A percentile compares a stretch with the other conserved stretches of the same genome.
Conservation (phyloP, 805 yeast species). For the Suhomyces sp. region DNA sequence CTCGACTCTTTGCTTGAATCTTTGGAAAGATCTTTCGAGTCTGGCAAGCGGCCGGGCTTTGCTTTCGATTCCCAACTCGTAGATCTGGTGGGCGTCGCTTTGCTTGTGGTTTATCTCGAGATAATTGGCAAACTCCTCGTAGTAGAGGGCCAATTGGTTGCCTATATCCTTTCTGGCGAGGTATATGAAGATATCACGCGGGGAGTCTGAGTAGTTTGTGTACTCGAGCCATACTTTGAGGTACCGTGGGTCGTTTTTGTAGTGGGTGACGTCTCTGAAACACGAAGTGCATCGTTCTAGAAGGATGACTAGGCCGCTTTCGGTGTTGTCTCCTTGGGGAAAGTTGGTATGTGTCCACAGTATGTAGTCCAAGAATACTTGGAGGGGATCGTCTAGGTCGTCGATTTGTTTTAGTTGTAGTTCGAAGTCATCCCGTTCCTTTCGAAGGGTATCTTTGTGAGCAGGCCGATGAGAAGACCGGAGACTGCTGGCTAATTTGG, state of each 20-base stretch:
- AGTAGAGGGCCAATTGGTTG: constrained; percentile 58
- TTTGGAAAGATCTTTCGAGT: constrained; percentile 33
- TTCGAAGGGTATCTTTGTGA: constrained; percentile 22
- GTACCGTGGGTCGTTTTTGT: constrained; percentile 81
- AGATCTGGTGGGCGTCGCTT: constrained; percentile 58
- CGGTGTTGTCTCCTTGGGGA: constrained; percentile 60
- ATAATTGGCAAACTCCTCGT: constrained; percentile 72
- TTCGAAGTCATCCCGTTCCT: constrained; percentile 50
- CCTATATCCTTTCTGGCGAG: constrained; percentile 75
- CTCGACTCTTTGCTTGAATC: constrained; percentile 40
- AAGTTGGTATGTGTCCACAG: constrained; percentile 64
- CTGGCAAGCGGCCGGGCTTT: constrained; percentile 62
- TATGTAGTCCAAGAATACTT: constrained; percentile 69
- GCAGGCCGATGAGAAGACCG: constrained; percentile 16
- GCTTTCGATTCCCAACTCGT: constrained; percentile 51
- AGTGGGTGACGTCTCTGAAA: constrained; percentile 62
- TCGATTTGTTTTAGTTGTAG: constrained; percentile 45
- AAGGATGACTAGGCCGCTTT: constrained; percentile 61
- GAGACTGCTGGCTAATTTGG: constrained; percentile 48
- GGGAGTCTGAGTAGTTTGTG: constrained; percentile 63
- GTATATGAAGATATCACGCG: constrained; percentile 67
- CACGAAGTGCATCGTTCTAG: constrained; percentile 70
- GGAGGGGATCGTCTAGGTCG: constrained; percentile 80
- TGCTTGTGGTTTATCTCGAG: constrained; percentile 50
- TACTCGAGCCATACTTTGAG: constrained; percentile 79